A percentile compares a stretch with the other conserved stretches of the same genome.
These are phyloP conservation scores for Macrotyloma uniflorum DNA, from an alignment of 306 rosid genomes.

Conservation along the genomic window DNA sequence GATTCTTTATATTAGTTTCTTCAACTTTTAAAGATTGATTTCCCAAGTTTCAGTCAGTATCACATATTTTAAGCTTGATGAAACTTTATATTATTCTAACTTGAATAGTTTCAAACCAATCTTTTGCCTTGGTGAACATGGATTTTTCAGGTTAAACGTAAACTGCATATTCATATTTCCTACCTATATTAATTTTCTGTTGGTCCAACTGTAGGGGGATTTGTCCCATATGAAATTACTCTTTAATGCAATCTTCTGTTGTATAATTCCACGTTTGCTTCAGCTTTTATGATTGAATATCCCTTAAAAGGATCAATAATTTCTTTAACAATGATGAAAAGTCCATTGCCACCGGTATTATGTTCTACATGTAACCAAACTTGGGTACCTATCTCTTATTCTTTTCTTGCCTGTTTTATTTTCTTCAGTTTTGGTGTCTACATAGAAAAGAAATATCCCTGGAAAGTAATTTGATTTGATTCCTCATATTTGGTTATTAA, in stretches of 20 bases:
- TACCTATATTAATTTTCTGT: not conserved
- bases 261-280: not conserved
- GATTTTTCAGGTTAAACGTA: not conserved
- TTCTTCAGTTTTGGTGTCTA: not conserved
- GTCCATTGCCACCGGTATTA: not conserved
- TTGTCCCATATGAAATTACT: not conserved
- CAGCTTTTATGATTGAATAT: too few species aligned
- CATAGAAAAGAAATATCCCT: not conserved
- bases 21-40: not conserved
- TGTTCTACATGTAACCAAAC: slow-evolving; percentile 1
- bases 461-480: not conserved
- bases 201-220: not conserved
- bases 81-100: not conserved
- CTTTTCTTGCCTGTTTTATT: not conserved
- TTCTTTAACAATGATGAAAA: not conserved
- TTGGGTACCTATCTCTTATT: not conserved
- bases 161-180: not conserved
- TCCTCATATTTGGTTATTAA: slow-evolving; percentile 30
- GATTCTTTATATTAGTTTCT: not conserved
- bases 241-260: not conserved
- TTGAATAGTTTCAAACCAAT: not conserved
- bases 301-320: too few species aligned
- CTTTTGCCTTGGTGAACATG: not conserved
- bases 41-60: not conserved
- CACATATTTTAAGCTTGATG: not conserved